Percentiles rank a stretch among this genome's conserved stretches.
Conservation (phyloP, 768 basidiomycete species). For the Fomitopsis serialis region DNA sequence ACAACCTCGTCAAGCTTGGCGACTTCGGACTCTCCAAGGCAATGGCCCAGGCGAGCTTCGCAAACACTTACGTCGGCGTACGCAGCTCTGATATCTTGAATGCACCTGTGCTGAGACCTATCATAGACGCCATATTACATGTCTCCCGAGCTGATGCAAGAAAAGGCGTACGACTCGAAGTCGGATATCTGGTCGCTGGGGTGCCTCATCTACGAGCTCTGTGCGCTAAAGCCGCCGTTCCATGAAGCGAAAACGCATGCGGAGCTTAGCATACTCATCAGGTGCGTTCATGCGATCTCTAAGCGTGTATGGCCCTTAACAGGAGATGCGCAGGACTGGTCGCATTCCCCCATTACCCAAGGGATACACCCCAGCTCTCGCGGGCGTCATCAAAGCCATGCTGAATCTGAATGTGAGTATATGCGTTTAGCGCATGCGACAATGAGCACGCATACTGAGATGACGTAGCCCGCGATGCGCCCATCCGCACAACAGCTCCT, state of each 20-base stretch:
- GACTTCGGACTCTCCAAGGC: conserved; percentile 97
- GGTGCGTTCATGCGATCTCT: conserved; percentile 35
- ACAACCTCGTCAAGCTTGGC: conserved; percentile 87
- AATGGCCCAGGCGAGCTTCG: conserved; percentile 81
- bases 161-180: conserved; percentile 96
- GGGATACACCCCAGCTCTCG: conserved; percentile 71
- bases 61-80: conserved; percentile 96
- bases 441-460: not conserved
- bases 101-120: no score
- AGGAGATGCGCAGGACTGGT: conserved; percentile 51
- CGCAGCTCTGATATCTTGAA: no score
- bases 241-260: conserved; percentile 88
- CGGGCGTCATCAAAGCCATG: conserved; percentile 81
- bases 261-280: conserved; percentile 77
- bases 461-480: conserved; percentile 71
- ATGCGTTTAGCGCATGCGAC: conserved; percentile 10
- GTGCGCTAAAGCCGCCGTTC: conserved; percentile 89
- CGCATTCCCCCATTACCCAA: conserved; percentile 88
- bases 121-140: conserved; percentile 97
- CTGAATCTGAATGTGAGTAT: conserved; percentile 73
- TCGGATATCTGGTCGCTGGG: conserved; percentile 99
- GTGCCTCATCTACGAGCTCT: conserved; percentile 94
- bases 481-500: conserved; percentile 78
- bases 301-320: not conserved
- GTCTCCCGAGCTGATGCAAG: conserved; percentile 98